Evolutionary conservation across 2,329 filamentous ascomycete species (phyloP).

Genomic region (Cryphonectria parasitica): DNA sequence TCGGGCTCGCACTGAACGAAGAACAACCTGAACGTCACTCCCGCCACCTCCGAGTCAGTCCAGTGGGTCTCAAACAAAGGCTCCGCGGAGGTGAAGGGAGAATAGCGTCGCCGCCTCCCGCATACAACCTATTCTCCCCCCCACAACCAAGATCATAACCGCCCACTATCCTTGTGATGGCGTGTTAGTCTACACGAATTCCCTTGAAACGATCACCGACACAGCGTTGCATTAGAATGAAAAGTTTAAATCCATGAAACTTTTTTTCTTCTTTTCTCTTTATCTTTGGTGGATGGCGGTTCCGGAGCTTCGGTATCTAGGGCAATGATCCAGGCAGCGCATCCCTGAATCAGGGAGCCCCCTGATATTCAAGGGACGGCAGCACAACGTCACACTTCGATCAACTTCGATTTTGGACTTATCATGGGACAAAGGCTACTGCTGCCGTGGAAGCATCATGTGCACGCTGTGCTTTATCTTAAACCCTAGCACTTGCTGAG

Average conservation of each 20-base stretch:
- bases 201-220: not conserved
- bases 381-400: not conserved
- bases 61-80: not conserved
- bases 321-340: not conserved
- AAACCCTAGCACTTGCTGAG: not conserved
- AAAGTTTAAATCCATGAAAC: not conserved
- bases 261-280: not conserved
- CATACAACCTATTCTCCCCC: not conserved
- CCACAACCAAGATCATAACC: not conserved
- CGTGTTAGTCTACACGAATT: not conserved
- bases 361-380: not conserved
- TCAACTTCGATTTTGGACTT: not conserved
- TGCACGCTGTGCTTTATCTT: not conserved
- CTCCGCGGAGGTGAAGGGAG: not conserved
- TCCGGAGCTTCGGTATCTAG: not conserved
- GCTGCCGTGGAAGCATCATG: not conserved
- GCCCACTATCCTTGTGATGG: not conserved
- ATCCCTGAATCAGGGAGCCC: not conserved
- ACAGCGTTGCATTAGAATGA: not conserved
- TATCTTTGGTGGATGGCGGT: not conserved
- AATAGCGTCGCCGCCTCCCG: not conserved
- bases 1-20: slow-evolving; percentile 19
- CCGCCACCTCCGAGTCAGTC: not conserved
- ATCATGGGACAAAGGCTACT: not conserved
- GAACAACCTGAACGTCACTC: not conserved